Conservation (phyloP, 2,329 filamentous ascomycete genomes). For the Fusarium ambrosium region DNA sequence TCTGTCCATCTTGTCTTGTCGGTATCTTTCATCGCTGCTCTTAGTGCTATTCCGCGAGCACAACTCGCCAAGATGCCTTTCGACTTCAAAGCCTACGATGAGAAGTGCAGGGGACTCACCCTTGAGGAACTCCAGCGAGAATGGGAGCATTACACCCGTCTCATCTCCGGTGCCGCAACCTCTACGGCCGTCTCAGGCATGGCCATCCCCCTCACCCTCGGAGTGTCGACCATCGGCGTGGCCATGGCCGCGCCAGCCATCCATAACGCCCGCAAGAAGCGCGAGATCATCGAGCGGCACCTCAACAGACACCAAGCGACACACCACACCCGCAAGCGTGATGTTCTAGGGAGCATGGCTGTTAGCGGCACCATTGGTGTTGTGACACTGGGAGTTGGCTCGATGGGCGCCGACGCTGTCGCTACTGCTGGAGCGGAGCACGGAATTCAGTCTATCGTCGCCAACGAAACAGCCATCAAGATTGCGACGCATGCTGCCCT, state of each 20-base stretch:
- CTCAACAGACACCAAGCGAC: conserved; percentile 51
- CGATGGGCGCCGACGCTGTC: conserved; percentile 52
- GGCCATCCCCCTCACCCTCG: conserved; percentile 55
- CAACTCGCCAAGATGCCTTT: conserved; percentile 52
- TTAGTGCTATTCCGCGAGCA: background rate
- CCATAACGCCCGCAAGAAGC: conserved; percentile 58
- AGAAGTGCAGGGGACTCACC: conserved; percentile 54
- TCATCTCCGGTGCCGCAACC: conserved; percentile 56
- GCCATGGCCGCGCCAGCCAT: conserved; percentile 56
- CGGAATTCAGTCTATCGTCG: conserved; percentile 46
- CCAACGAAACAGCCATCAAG: conserved; percentile 53
- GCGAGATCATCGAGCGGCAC: conserved; percentile 57
- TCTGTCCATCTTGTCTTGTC: conserved; percentile 9
- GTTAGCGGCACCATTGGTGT: conserved; percentile 54
- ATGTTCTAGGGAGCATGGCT: conserved; percentile 56
- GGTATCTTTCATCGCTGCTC: background rate
- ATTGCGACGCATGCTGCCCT: conserved; percentile 53
- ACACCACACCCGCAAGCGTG: conserved; percentile 57
- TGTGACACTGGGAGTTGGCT: conserved; percentile 54
- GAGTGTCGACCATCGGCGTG: conserved; percentile 56
- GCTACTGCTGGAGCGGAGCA: conserved; percentile 53
- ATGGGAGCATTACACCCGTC: conserved; percentile 60
- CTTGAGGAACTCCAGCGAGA: conserved; percentile 56
- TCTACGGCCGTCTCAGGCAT: conserved; percentile 56
- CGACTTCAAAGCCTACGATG: conserved; percentile 56